Base-by-base conservation (phyloP, 2,329 filamentous ascomycete species). In the Aspergillus pseudonomiae region DNA sequence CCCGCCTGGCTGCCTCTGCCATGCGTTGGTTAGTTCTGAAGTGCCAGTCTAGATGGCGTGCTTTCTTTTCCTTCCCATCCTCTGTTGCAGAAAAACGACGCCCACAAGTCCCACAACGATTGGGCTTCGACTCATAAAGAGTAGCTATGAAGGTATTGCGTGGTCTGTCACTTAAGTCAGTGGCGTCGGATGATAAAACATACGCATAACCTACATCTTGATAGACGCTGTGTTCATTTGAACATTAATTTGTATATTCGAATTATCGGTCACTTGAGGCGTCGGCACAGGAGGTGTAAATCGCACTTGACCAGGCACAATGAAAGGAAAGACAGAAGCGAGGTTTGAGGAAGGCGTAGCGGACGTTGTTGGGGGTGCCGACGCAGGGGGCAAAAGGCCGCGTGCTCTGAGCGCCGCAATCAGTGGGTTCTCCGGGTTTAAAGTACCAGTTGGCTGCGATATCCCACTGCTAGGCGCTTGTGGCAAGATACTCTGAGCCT, bases 1-100 rank as follows among this genome's bases (percentile, higher is more conserved):
- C 93, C 65, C 92, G 87, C 75, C 92, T 94, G 73, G 92, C 89
- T 16, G 91, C 90, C 70, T 98, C 94, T 3, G 89, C 89, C 79
- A 96, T 92, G 53, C 93, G 90, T 73, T 94, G 91, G 73, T 97
- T 94, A 28, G 94, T 94, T 62, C 91, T 89, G 81, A 99, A 99
- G 78, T 99, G 95, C 95, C 95, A 99, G 79, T 99, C 95, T 83
- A 99, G 89, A 75, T 99, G 95, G 3, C 90, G 88, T 28, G 90
- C 92, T 81, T 98, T 98, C 82, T 91, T 91, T 74, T 90, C 89
- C 71, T 88, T 91, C 14, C 94, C 94, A 67, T 91, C 88, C 14
- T 89, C 87, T 56, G 92, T 91, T 5, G 87, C 86, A 60, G 86
- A 86, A 77, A 99, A 99, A 2, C 95, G 89, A 64, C 94, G 88